Evolutionary conservation across 345 rosid species (phyloP).

Genomic region (Xanthoceras sorbifolium): DNA sequence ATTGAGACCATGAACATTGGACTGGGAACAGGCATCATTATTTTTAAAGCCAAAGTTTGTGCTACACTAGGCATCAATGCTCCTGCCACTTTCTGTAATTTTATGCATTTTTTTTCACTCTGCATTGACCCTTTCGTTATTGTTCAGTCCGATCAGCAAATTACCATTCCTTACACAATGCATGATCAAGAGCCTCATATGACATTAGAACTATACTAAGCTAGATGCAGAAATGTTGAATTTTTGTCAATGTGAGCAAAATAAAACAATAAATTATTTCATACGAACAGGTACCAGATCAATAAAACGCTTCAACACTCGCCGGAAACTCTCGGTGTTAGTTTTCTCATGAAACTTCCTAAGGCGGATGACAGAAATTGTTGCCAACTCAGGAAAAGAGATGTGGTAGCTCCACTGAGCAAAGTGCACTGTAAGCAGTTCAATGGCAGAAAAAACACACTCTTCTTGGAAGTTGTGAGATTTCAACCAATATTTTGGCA

Average conservation of each 20-base stretch:
- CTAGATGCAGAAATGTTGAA: no score
- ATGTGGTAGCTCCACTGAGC: slow-evolving; percentile 88
- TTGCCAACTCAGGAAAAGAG: slow-evolving; percentile 90
- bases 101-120: no score
- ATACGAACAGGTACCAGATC: slow-evolving; percentile 56
- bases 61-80: no score
- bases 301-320: slow-evolving; percentile 66
- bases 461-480: slow-evolving; percentile 77
- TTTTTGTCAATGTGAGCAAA: neutral
- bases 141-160: neutral
- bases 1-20: neutral
- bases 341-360: slow-evolving; percentile 67
- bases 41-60: neutral
- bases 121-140: no score
- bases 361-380: slow-evolving; percentile 64
- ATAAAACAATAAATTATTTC: neutral
- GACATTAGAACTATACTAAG: neutral
- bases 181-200: neutral
- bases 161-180: neutral
- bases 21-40: neutral
- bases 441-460: slow-evolving; percentile 63
- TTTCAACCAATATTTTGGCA: slow-evolving; percentile 91
- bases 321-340: slow-evolving; percentile 56
- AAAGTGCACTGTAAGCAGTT: slow-evolving; percentile 77
- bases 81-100: no score